phyloP scores from a whole-genome alignment of 768 basidiomycete genomes.

The Phylloporus sp. region DNA sequence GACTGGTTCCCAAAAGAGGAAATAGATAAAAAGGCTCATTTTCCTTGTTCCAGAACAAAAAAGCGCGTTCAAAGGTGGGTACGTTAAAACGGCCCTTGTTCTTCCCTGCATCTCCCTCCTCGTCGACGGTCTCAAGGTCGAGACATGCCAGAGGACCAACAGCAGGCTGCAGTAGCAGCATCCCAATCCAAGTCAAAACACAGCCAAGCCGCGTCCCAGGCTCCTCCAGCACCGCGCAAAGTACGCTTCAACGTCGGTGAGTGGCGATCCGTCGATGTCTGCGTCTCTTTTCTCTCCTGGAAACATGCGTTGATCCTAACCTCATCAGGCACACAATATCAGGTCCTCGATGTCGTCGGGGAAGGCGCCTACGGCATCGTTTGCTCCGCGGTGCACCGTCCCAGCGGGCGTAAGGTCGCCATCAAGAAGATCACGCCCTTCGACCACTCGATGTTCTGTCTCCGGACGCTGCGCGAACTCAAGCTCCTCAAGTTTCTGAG shows the following conservation, averaged over 20 bases:
- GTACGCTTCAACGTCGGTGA: constrained; percentile 85
- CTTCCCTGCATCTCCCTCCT: constrained; percentile 2
- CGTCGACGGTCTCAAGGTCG: background rate
- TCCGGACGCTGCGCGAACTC: constrained; percentile 84
- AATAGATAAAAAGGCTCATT: background rate
- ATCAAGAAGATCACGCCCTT: constrained; percentile 97
- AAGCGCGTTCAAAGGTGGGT: constrained; percentile 1
- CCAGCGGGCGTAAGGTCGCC: constrained; percentile 88
- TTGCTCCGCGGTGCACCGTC: constrained; percentile 85
- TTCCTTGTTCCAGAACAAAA: constrained; percentile 23
- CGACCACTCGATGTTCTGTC: constrained; percentile 93
- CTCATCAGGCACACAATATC: constrained; percentile 66
- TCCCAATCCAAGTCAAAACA: constrained; percentile 41
- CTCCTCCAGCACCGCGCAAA: constrained; percentile 64
- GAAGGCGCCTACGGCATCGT: constrained; percentile 96
- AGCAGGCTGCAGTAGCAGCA: constrained; percentile 17
- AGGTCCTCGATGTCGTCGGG: constrained; percentile 83
- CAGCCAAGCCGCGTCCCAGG: constrained; percentile 42
- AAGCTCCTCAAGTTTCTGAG: constrained; percentile 81
- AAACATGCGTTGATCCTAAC: background rate
- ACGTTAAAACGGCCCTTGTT: constrained; percentile 13
- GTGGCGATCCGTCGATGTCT: constrained; percentile 11
- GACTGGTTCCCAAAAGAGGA: background rate
- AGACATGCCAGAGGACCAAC: constrained; percentile 28
- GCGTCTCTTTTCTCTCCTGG: background rate